A percentile compares a stretch with the other conserved stretches of the same genome.
Conservation (phyloP, 2,329 filamentous ascomycete species). For the Trichoderma harzianum region DNA sequence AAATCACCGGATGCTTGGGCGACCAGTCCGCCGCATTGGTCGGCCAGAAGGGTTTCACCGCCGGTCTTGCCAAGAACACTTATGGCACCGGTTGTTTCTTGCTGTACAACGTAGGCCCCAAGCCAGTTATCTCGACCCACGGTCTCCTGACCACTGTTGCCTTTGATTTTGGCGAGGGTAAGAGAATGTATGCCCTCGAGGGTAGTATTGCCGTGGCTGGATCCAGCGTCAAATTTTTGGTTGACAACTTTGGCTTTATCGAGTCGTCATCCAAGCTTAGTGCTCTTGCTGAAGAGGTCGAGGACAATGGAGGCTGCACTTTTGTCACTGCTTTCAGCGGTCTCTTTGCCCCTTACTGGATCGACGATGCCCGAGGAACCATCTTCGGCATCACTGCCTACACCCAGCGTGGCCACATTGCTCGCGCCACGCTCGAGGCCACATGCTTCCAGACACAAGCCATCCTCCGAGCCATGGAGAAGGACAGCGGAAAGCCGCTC, state of each 20-base stretch:
- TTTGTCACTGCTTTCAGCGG: slow-evolving; percentile 80
- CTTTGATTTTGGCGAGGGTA: slow-evolving; percentile 66
- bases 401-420: slow-evolving; percentile 73
- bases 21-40: slow-evolving; percentile 81
- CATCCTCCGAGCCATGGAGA: slow-evolving; percentile 76
- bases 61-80: slow-evolving; percentile 78
- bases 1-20: slow-evolving; percentile 73
- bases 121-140: slow-evolving; percentile 74
- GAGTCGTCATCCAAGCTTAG: slow-evolving; percentile 44
- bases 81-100: slow-evolving; percentile 85
- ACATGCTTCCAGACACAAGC: slow-evolving; percentile 82
- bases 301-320: slow-evolving; percentile 71
- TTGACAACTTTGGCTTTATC: slow-evolving; percentile 57
- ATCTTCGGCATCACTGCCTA: slow-evolving; percentile 77
- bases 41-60: slow-evolving; percentile 72
- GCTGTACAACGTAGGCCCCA: slow-evolving; percentile 76
- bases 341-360: slow-evolving; percentile 81
- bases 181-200: slow-evolving; percentile 71
- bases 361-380: slow-evolving; percentile 76
- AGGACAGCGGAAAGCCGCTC: slow-evolving; percentile 71
- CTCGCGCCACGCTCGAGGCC: slow-evolving; percentile 74
- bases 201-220: slow-evolving; percentile 75
- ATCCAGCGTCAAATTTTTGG: slow-evolving; percentile 68
- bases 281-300: slow-evolving; percentile 45
- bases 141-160: slow-evolving; percentile 75